Conservation (phyloP, 1,284 basidiomycete species). For the Sanghuangporus baumii region DNA sequence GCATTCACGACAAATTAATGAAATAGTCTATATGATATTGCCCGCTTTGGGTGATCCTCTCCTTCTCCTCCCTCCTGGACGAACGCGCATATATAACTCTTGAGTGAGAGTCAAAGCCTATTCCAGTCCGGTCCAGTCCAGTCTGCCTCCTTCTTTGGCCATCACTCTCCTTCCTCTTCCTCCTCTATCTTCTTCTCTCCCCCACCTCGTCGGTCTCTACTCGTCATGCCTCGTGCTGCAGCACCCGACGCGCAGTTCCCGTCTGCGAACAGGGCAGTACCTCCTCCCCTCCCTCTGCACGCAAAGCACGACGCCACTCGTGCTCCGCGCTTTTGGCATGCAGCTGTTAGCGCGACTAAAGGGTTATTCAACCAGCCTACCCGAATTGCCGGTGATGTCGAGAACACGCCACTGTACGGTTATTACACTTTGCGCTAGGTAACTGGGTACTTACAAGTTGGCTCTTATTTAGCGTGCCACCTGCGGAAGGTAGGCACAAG, state of each 20-base stretch:
- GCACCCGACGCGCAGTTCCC: background rate
- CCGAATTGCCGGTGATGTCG: background rate
- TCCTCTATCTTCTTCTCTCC: background rate
- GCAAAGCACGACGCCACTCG: constrained; percentile 7
- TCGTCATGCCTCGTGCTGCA: background rate
- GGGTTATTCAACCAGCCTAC: constrained; percentile 14
- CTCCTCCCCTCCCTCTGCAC: background rate
- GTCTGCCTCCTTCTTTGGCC: background rate
- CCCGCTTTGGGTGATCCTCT: too few species aligned
- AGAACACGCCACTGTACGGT: background rate
- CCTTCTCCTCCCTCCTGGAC: background rate
- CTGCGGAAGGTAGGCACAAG: background rate
- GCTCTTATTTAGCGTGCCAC: constrained; percentile 1
- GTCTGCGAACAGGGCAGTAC: background rate
- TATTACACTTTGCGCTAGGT: background rate
- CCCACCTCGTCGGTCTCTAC: background rate
- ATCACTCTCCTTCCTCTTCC: constrained; percentile 12
- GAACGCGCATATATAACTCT: background rate
- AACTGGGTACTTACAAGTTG: background rate
- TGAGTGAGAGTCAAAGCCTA: background rate
- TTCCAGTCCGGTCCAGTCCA: constrained; percentile 1
- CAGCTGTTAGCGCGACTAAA: constrained; percentile 14
- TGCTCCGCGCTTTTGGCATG: constrained; percentile 9
- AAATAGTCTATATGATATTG: too few species aligned
- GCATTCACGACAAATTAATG: too few species aligned